Evolutionary conservation across 345 rosid genomes (phyloP).

Genomic region (Psidium guajava): DNA sequence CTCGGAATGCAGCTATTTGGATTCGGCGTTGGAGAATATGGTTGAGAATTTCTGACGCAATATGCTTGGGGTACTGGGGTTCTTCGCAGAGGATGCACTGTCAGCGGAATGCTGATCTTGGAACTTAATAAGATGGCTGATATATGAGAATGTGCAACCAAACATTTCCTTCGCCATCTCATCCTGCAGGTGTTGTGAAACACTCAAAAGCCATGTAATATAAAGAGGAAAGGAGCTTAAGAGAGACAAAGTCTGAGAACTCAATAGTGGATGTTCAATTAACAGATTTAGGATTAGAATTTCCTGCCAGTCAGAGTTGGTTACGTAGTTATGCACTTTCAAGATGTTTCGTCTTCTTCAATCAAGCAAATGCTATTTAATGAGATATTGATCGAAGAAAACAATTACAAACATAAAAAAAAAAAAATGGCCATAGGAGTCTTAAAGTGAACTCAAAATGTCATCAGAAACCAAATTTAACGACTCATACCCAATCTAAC

Average conservation of each 20-base stretch:
- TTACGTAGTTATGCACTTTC: too few relatives aligned
- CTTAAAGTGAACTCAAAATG: too few relatives aligned
- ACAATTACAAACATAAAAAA: too few relatives aligned
- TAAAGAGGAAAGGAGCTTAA: neutral
- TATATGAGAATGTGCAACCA: conserved; percentile 30
- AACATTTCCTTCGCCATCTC: conserved; percentile 27
- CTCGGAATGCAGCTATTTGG: conserved; percentile 28
- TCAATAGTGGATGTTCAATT: conserved; percentile 4
- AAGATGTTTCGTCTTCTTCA: too few relatives aligned
- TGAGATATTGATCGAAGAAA: too few relatives aligned
- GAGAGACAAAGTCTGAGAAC: neutral
- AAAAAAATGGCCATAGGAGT: too few relatives aligned
- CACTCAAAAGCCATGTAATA: neutral
- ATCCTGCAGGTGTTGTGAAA: conserved; percentile 24
- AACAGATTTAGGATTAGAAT: too few relatives aligned
- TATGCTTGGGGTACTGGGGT: conserved; percentile 42
- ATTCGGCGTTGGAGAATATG: conserved; percentile 35
- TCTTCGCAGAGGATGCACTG: conserved; percentile 43
- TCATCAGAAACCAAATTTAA: too few relatives aligned
- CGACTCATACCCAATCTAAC: too few relatives aligned
- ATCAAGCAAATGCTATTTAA: too few relatives aligned
- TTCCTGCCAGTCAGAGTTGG: too few relatives aligned
- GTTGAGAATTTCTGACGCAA: conserved; percentile 31
- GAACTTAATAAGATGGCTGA: conserved; percentile 71
- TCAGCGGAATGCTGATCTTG: conserved; percentile 47